A percentile compares a stretch with the other conserved stretches of the same genome.
These are phyloP conservation scores for Tetrahymena thermophila DNA, from an alignment of 73 alveolate species.

Conservation along the genomic window DNA sequence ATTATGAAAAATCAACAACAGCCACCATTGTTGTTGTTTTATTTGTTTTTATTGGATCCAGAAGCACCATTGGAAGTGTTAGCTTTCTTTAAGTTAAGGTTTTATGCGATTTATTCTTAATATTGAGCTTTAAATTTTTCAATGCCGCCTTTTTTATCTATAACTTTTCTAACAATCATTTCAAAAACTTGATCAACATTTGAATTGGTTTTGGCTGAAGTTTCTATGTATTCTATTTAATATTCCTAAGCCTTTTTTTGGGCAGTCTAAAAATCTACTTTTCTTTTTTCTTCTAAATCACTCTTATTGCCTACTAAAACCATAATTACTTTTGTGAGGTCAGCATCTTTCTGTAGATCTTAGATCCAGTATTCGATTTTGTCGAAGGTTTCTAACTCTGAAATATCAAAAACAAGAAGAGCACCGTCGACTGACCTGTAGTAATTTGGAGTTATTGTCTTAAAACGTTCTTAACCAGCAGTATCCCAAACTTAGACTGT, in stretches of 20 bases:
- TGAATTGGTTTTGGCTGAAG: background rate
- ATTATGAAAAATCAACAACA: background rate
- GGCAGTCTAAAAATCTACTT: background rate
- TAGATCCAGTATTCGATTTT: slow-evolving; percentile 62
- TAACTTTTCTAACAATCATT: background rate
- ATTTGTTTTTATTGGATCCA: background rate
- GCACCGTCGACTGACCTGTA: slow-evolving; percentile 65
- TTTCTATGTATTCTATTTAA: background rate
- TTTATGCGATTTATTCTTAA: background rate
- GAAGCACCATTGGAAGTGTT: background rate
- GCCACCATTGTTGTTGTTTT: background rate
- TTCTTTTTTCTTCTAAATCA: slow-evolving; percentile 11
- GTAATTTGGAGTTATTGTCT: slow-evolving; percentile 54
- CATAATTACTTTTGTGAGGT: slow-evolving; percentile 4
- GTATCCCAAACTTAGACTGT: slow-evolving; percentile 68
- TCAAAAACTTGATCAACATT: background rate
- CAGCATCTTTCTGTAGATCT: slow-evolving; percentile 56
- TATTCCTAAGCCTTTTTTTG: background rate
- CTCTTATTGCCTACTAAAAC: slow-evolving; percentile 46
- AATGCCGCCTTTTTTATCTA: background rate
- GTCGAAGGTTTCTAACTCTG: slow-evolving; percentile 58
- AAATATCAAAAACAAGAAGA: slow-evolving; percentile 56
- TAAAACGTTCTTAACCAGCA: slow-evolving; percentile 68
- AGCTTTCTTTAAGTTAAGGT: background rate
- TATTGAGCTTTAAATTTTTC: background rate